Conservation (phyloP, 768 basidiomycete species). For the Candolleomyces eurysporus region DNA sequence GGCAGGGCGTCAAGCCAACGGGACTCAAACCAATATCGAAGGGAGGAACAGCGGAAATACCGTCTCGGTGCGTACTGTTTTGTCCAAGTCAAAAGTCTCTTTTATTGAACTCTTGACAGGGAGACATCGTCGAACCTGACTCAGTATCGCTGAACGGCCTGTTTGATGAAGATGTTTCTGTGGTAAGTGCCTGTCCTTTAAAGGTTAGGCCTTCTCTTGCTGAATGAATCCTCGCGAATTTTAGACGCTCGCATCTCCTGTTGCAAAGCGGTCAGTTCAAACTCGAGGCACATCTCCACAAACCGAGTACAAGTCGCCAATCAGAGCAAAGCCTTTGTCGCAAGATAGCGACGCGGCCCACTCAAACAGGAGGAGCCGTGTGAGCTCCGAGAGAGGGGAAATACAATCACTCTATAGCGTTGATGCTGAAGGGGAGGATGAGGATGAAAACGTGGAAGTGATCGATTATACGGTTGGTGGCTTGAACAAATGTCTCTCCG, state of each 20-base stretch:
- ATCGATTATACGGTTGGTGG: not conserved
- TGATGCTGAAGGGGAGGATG: constrained; percentile 1
- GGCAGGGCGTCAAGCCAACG: too few species aligned
- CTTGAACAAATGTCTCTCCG: too few species aligned
- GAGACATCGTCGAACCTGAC: too few species aligned
- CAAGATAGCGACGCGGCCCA: too few species aligned
- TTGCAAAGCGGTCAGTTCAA: not conserved
- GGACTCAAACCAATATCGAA: too few species aligned
- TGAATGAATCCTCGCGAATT: not conserved
- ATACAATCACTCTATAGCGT: not conserved
- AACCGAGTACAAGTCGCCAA: too few species aligned
- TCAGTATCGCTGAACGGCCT: not conserved
- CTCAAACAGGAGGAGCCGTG: too few species aligned
- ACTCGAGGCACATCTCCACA: too few species aligned
- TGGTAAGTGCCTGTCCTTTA: not conserved
- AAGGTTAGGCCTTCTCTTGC: not conserved
- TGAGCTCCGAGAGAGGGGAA: not conserved
- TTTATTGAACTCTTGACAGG: not conserved
- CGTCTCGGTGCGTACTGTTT: too few species aligned
- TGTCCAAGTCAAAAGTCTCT: not conserved
- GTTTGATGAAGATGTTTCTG: not conserved
- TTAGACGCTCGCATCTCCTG: not conserved
- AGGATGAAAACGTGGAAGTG: not conserved
- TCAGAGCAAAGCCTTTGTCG: too few species aligned
- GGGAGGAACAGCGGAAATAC: too few species aligned